A percentile compares a stretch with the other conserved stretches of the same genome.
These are phyloP conservation scores for Hypericum perforatum DNA, from an alignment of 345 rosid species.

Conservation along the genomic window DNA sequence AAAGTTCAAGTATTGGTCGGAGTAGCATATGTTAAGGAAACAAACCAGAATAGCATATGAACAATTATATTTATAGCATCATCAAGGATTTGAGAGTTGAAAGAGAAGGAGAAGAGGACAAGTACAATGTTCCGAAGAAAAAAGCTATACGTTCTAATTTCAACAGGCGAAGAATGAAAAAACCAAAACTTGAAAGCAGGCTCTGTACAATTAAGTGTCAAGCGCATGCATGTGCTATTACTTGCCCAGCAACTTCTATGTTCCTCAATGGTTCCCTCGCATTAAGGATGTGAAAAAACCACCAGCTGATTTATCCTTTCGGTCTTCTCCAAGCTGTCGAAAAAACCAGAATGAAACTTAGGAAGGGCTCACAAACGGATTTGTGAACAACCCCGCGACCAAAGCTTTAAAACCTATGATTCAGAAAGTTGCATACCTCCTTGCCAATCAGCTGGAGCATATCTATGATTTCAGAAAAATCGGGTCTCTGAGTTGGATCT, in stretches of 20 bases:
- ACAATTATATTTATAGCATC: too few relatives aligned
- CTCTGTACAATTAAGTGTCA: too few relatives aligned
- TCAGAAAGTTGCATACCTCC: conserved; percentile 38
- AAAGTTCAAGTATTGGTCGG: conserved; percentile 71
- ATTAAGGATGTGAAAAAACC: conserved; percentile 39
- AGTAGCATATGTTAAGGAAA: conserved; percentile 53
- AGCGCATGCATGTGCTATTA: conserved; percentile 12
- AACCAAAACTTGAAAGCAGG: too few relatives aligned
- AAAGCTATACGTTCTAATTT: too few relatives aligned
- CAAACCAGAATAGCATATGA: conserved; percentile 59
- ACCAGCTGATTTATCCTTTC: conserved; percentile 35
- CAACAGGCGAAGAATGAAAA: too few relatives aligned
- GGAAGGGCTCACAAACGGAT: background rate
- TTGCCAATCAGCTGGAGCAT: conserved; percentile 47
- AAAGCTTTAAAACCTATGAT: background rate
- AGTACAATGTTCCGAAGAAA: too few relatives aligned
- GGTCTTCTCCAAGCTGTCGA: conserved; percentile 46
- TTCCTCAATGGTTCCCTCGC: conserved; percentile 38
- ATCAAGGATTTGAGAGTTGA: too few relatives aligned
- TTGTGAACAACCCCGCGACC: too few relatives aligned
- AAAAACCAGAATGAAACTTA: background rate
- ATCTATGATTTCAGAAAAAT: conserved; percentile 62
- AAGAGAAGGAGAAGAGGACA: too few relatives aligned
- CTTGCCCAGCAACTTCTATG: conserved; percentile 8
- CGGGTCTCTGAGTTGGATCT: conserved; percentile 71